phyloP scores from a whole-genome alignment of 2,329 filamentous ascomycete species.

The Trichoderma arundinaceum region DNA sequence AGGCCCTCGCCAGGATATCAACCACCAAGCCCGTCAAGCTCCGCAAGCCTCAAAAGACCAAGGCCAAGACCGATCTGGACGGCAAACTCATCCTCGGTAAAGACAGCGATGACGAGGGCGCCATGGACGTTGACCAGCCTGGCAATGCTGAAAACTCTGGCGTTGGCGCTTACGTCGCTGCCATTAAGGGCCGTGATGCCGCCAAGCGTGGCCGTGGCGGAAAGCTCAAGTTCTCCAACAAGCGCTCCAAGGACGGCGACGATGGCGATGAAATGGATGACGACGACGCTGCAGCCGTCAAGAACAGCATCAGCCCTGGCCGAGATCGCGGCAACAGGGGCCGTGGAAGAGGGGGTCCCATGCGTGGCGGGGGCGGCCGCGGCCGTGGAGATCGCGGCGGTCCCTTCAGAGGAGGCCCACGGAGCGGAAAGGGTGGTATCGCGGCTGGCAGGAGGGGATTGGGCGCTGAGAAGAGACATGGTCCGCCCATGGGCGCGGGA shows the following conservation, averaged over 20 bases:
- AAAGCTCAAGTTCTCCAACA: constrained; percentile 74
- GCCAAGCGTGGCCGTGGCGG: constrained; percentile 69
- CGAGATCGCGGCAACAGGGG: constrained; percentile 43
- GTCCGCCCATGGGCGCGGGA: constrained; percentile 45
- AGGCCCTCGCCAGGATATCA: constrained; percentile 89
- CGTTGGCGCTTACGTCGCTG: constrained; percentile 72
- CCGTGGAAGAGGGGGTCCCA: constrained; percentile 41
- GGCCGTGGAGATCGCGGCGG: constrained; percentile 48
- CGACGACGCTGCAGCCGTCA: constrained; percentile 58
- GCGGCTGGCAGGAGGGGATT: constrained; percentile 55
- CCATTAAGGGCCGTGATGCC: constrained; percentile 70
- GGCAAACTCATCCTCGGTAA: constrained; percentile 79
- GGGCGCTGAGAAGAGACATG: constrained; percentile 56
- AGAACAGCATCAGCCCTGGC: constrained; percentile 54
- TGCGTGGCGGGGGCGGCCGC: constrained; percentile 45
- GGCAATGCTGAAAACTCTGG: constrained; percentile 64
- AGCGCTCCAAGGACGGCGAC: constrained; percentile 54
- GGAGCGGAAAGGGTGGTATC: constrained; percentile 56
- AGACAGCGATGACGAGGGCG: constrained; percentile 57
- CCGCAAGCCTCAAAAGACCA: constrained; percentile 61
- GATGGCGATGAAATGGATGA: constrained; percentile 61
- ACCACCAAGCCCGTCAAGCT: constrained; percentile 79
- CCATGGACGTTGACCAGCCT: constrained; percentile 69
- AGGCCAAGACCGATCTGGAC: constrained; percentile 74
- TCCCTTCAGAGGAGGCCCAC: constrained; percentile 47